phyloP scores from a whole-genome alignment of 2,329 filamentous ascomycete genomes.

The Phaeosphaeriaceae sp. region DNA sequence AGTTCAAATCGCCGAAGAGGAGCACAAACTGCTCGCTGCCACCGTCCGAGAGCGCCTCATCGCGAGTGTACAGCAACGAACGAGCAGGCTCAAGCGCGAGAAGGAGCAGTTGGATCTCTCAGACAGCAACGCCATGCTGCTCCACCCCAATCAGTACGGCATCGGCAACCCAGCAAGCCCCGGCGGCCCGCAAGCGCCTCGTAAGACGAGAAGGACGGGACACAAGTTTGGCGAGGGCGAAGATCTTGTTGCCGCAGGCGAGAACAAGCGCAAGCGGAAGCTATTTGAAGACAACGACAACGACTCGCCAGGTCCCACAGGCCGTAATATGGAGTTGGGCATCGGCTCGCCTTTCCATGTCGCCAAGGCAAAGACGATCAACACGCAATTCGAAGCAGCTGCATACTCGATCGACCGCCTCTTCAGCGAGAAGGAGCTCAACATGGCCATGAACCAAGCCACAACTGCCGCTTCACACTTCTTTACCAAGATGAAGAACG shows the following conservation, averaged over 20 bases:
- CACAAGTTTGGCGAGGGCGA: conserved; percentile 61
- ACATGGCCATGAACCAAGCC: conserved; percentile 67
- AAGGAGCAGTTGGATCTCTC: conserved; percentile 73
- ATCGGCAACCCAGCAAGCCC: conserved; percentile 71
- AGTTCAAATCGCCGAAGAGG: conserved; percentile 68
- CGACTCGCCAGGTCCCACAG: conserved; percentile 64
- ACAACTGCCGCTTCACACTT: conserved; percentile 65
- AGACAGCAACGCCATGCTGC: conserved; percentile 70
- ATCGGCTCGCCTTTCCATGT: conserved; percentile 60
- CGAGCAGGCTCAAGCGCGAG: conserved; percentile 66
- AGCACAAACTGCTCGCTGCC: conserved; percentile 65
- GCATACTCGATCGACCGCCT: conserved; percentile 69
- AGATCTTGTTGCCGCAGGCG: conserved; percentile 57
- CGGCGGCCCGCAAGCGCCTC: conserved; percentile 65
- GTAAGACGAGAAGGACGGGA: conserved; percentile 69
- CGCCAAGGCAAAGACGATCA: conserved; percentile 59
- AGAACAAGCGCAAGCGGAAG: conserved; percentile 67
- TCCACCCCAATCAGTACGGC: conserved; percentile 72
- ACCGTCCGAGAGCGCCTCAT: conserved; percentile 70
- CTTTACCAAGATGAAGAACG: conserved; percentile 63
- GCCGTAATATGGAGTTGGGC: conserved; percentile 57
- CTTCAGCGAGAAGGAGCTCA: conserved; percentile 73
- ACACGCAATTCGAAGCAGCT: conserved; percentile 65
- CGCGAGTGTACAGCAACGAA: conserved; percentile 64
- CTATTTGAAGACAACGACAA: conserved; percentile 63